Evolutionary conservation across 1,284 basidiomycete species (phyloP), one percentile per base, ranked within the genome.

Genomic region (Xerocomus tenax): DNA sequence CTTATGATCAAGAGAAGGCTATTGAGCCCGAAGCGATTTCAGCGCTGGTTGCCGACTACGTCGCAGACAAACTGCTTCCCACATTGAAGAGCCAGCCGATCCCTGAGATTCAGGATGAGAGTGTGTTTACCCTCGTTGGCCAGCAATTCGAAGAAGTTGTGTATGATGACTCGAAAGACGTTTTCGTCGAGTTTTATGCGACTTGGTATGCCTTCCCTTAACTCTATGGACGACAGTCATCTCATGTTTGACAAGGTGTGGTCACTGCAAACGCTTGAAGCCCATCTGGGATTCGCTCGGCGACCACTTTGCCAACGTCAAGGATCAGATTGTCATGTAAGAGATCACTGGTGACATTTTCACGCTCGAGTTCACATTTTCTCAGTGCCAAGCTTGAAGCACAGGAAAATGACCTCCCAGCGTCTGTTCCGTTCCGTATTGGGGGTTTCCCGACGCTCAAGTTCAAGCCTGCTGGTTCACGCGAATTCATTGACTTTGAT

Each of bases 161-260:
- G 38, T 83, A 81, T 55, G 88, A 97, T 65, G 86, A 93, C 56
- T 73, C 76, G 51, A 97, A 96, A 75, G 95, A 98, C 69, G 85
- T 97, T 61, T 93, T 99, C 60, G 77, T 97, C 61, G 96, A 98
- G 73, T 94, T 96, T 72, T 98, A 92, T 66, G 96, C 95, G 48
- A 84, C 91, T 48, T 98, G 96, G 95, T 96, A 74, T 15, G 77
- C 61, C 8, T 38, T n/a, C 41, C 13, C 42, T 25, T 9, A 18
- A 35, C 44, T 15, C 18, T 32, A 30, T 42, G 34, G 10, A 9
- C 25, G 13, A 32, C 3, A 0, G 8, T n/a, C 4, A 13, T 25
- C n/a, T 55, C 15, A 55, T 26, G n/a, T 30, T 40, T 26, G 52
- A 56, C 28, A 56, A 89, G 87, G 87, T 95, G 91, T 59, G 88